A percentile compares a stretch with the other conserved stretches of the same genome.
Evolutionary conservation across 148 eudicot species (phyloP).

Genomic region (Euryodendron excelsum): DNA sequence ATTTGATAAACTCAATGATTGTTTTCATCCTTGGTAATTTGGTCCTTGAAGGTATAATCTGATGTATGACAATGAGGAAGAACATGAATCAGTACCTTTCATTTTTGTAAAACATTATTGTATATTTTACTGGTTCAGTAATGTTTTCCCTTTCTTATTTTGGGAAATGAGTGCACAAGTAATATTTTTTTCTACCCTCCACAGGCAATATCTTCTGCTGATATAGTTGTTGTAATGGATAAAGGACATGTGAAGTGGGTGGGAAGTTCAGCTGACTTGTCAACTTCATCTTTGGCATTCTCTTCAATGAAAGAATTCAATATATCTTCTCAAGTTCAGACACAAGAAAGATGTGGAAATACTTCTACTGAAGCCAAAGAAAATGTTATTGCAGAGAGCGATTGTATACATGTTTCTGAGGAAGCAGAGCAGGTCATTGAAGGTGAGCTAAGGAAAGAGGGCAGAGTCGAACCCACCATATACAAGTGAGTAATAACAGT

Average conservation of each 20-base stretch:
- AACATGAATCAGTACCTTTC: slow-evolving; percentile 3
- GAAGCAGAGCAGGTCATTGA: slow-evolving; percentile 44
- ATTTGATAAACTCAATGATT: background rate
- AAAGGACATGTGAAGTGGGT: slow-evolving; percentile 72
- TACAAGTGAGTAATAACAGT: slow-evolving; percentile 52
- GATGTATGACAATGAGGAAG: background rate
- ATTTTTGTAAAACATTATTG: background rate
- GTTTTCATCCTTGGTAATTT: background rate
- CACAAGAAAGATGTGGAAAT: slow-evolving; percentile 27
- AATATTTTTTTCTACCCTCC: slow-evolving; percentile 11
- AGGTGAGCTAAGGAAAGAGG: slow-evolving; percentile 78
- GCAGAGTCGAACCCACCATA: slow-evolving; percentile 73
- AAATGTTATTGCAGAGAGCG: slow-evolving; percentile 31
- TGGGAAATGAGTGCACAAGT: slow-evolving; percentile 4
- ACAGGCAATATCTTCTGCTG: slow-evolving; percentile 86
- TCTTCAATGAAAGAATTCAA: slow-evolving; percentile 32
- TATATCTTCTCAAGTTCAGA: slow-evolving; percentile 31
- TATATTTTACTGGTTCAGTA: background rate
- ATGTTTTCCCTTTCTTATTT: background rate
- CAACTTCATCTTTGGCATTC: slow-evolving; percentile 40
- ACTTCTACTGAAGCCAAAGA: slow-evolving; percentile 19
- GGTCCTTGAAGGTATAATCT: background rate
- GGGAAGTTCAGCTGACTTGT: slow-evolving; percentile 64
- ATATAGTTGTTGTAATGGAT: slow-evolving; percentile 73
- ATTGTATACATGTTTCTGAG: slow-evolving; percentile 33